Percentiles rank a stretch among this genome's conserved stretches.
Conservation (phyloP, 1,284 basidiomycete species). For the Puccinia brachypodii region DNA sequence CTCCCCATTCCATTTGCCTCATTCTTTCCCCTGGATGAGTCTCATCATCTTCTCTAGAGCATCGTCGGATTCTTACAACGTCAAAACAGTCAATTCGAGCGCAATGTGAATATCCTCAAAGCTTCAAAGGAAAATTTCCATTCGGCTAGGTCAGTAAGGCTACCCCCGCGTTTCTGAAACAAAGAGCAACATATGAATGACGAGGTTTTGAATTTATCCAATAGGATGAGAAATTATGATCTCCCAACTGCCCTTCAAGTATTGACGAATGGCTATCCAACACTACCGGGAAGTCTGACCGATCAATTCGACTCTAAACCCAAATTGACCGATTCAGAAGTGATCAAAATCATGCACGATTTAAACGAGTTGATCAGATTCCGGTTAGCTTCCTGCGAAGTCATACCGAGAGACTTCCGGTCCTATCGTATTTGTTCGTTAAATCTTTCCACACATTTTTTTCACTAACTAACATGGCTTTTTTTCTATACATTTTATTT, state of each 20-base stretch:
- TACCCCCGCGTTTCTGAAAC: neutral
- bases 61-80: slow-evolving; percentile 71
- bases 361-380: slow-evolving; percentile 34
- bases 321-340: slow-evolving; percentile 15
- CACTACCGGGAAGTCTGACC: slow-evolving; percentile 15
- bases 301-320: slow-evolving; percentile 33
- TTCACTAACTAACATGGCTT: neutral
- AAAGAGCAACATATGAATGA: neutral
- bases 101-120: slow-evolving; percentile 67
- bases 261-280: slow-evolving; percentile 44
- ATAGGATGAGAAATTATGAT: slow-evolving; percentile 38
- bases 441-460: neutral
- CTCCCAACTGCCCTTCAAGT: slow-evolving; percentile 42
- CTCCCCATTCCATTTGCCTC: neutral
- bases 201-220: neutral
- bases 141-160: slow-evolving; percentile 55
- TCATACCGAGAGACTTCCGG: slow-evolving; percentile 39
- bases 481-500: neutral
- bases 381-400: slow-evolving; percentile 30
- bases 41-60: slow-evolving; percentile 44
- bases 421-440: slow-evolving; percentile 39
- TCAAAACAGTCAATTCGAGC: slow-evolving; percentile 78
- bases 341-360: slow-evolving; percentile 35
- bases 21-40: slow-evolving; percentile 16
- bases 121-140: slow-evolving; percentile 64